Evolutionary conservation across 768 basidiomycete species (phyloP).

Genomic region (Postia placenta): DNA sequence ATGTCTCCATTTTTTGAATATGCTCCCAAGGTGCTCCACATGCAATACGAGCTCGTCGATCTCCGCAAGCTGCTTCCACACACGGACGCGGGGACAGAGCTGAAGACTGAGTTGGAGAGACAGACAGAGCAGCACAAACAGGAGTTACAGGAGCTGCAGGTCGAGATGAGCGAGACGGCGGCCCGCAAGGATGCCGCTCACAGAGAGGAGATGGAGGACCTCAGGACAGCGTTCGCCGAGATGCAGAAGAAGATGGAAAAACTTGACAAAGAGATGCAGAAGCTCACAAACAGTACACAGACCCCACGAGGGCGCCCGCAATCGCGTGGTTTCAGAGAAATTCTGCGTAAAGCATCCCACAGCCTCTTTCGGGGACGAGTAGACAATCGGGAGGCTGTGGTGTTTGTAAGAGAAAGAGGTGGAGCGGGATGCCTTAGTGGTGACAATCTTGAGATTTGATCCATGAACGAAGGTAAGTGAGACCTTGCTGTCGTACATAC

Average conservation of each 20-base stretch:
- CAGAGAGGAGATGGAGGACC: not conserved
- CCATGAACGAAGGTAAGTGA: too few relatives aligned
- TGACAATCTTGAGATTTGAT: too few relatives aligned
- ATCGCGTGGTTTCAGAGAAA: too few relatives aligned
- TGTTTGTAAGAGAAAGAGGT: too few relatives aligned
- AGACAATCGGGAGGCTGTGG: too few relatives aligned
- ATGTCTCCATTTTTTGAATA: constrained; percentile 1
- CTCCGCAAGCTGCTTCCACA: not conserved
- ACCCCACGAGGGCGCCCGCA: too few relatives aligned
- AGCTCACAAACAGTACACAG: too few relatives aligned
- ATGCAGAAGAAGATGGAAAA: not conserved
- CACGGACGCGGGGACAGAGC: constrained; percentile 11
- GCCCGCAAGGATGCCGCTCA: not conserved
- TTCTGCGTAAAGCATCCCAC: too few relatives aligned
- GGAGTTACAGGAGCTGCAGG: constrained; percentile 11
- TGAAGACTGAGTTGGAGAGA: constrained; percentile 11
- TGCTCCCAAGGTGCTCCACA: constrained; percentile 2
- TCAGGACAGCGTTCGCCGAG: not conserved
- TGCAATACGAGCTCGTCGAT: constrained; percentile 10
- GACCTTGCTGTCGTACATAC: too few relatives aligned
- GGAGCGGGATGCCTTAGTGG: too few relatives aligned
- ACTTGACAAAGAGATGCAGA: too few relatives aligned
- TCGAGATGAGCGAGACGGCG: constrained; percentile 18
- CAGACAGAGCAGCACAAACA: constrained; percentile 5
- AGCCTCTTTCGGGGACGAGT: too few relatives aligned